phyloP scores from a whole-genome alignment of 73 alveolate species.

The Breviolum minutum region DNA sequence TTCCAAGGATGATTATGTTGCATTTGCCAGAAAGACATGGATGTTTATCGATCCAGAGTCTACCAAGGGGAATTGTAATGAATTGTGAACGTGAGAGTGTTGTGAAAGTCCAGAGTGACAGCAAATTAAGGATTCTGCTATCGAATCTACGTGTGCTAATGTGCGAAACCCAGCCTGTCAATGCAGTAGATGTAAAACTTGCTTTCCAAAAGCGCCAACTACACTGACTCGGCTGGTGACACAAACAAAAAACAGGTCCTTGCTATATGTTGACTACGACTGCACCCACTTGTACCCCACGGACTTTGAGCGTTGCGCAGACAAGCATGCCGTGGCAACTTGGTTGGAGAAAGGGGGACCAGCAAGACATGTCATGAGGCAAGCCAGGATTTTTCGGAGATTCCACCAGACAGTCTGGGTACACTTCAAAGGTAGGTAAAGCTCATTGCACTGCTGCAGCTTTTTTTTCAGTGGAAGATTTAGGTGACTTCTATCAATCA shows the following conservation, averaged over 20 bases:
- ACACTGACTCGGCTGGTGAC: too few species aligned
- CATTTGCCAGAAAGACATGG: not conserved
- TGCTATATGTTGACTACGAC: constrained; percentile 90
- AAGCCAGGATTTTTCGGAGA: not conserved
- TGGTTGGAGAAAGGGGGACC: not conserved
- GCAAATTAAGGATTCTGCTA: constrained; percentile 36
- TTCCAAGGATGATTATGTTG: not conserved
- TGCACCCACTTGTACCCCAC: constrained; percentile 83
- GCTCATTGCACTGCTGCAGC: not conserved
- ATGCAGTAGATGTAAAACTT: too few species aligned
- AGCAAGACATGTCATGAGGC: not conserved
- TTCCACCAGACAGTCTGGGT: not conserved
- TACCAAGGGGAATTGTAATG: too few species aligned
- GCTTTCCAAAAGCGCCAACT: not conserved
- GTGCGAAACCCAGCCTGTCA: not conserved
- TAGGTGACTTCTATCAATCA: constrained; percentile 88
- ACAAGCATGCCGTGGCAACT: constrained; percentile 85
- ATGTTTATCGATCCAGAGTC: too few species aligned
- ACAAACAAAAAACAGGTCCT: constrained; percentile 22
- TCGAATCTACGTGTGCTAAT: constrained; percentile 77
- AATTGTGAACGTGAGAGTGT: not conserved
- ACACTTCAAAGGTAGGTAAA: not conserved
- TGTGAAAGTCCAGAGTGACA: not conserved
- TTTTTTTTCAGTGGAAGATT: not conserved
- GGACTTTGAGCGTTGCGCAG: constrained; percentile 88